Evolutionary conservation across 768 basidiomycete species (phyloP), one percentile per base, ranked within the genome.

Genomic region (Lentinula raphanica): DNA sequence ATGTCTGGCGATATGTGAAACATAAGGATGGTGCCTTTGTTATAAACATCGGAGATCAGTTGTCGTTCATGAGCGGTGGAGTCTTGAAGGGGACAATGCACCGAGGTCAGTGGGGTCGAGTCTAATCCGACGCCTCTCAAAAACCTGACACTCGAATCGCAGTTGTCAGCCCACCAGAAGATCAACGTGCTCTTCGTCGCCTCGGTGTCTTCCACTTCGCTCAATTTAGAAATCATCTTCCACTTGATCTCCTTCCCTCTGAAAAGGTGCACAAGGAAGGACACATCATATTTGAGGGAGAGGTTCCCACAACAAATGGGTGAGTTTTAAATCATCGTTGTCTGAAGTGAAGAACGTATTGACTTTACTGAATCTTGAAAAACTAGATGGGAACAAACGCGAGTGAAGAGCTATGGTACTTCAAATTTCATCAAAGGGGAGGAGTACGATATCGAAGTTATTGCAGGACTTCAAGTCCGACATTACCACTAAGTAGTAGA

Each of bases 161-260:
- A 72, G 72, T 73, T 35, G 64, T 73, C n/a, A 66, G 65, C 23
- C 72, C 70, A 13, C 71, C 72, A 3, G 42, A 62, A 17, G 72
- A 73, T 58, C 72, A 73, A 62, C 59, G 38, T 1, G 35, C 62
- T 23, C 57, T 64, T 27, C 69, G 72, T 31, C 66, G 72, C 3
- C 65, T 73, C 9, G 71, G 72, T 0, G 68, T 73, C 5, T 73
- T 71, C 62, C 71, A 71, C 57, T 73, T 73, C 60, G 70, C 71
- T 12, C 72, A 73, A 46, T 69, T 72, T 44, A 62, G 70, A 7
- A 58, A 60, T 38, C 67, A 63, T 15, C 59, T 68, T 21, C 62
- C 67, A 1, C 61, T 73, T 7, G 62, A 68, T 25, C 65, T 72
- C 7, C 62, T 73, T 5, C 68, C 66, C 11, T 69, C 69, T 12